Evolutionary conservation across 768 basidiomycete species (phyloP).

Genomic region (Gymnopilus dilepis): DNA sequence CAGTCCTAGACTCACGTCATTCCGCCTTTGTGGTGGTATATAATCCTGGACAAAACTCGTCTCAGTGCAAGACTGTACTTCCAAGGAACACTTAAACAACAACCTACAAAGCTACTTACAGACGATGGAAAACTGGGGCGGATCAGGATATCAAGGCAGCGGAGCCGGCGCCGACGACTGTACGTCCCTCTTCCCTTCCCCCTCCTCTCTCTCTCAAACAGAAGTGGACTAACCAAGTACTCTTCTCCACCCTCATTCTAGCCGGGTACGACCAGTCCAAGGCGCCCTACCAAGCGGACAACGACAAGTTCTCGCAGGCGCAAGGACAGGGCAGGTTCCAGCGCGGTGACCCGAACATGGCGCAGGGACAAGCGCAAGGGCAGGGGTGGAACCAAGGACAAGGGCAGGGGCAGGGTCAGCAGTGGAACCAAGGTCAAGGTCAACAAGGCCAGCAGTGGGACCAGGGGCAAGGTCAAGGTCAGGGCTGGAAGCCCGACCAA

Average conservation of each 20-base stretch:
- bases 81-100: neutral
- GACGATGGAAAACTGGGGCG: slow-evolving; percentile 7
- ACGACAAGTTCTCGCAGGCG: neutral
- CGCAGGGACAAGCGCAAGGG: neutral
- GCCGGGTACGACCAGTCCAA: slow-evolving; percentile 7
- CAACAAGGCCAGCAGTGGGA: neutral
- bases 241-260: neutral
- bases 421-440: neutral
- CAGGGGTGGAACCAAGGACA: neutral
- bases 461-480: neutral
- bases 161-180: slow-evolving; percentile 12
- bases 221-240: neutral
- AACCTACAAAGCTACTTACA: neutral
- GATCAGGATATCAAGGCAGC: slow-evolving; percentile 13
- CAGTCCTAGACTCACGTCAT: slow-evolving; percentile 1
- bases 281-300: neutral
- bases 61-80: neutral
- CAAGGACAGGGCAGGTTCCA: neutral
- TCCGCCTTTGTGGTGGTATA: neutral
- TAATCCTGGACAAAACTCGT: neutral
- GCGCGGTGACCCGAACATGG: no score
- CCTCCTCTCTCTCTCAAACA: neutral
- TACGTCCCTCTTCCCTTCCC: neutral
- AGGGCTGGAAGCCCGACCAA: neutral
- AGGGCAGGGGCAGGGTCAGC: no score